Evolutionary conservation across 2,329 filamentous ascomycete species (phyloP).

Genomic region (Ilyonectria destructans): DNA sequence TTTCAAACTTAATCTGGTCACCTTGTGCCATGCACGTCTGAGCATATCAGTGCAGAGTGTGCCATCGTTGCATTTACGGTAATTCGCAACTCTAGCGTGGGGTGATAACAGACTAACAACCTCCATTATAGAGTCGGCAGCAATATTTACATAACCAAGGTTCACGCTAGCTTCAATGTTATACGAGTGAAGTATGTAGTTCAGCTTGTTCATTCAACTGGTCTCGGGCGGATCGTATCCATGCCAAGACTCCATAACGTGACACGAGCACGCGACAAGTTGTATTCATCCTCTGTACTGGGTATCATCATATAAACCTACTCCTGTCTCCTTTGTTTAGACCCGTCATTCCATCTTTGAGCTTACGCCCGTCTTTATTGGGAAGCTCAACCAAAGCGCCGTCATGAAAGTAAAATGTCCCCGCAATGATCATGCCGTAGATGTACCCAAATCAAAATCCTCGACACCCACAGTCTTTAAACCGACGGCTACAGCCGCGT

Average conservation of each 20-base stretch:
- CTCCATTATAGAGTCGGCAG: too few relatives aligned
- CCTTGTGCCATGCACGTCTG: too few relatives aligned
- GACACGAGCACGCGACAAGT: constrained; percentile 2
- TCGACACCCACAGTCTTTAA: background rate
- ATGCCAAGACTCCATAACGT: background rate
- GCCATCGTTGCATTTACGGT: too few relatives aligned
- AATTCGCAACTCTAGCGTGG: too few relatives aligned
- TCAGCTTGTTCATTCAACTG: background rate
- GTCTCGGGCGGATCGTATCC: background rate
- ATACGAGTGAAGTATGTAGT: background rate
- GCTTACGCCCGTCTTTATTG: background rate
- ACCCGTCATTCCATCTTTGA: background rate
- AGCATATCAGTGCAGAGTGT: too few relatives aligned
- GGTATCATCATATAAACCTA: constrained; percentile 13
- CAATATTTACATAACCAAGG: too few relatives aligned
- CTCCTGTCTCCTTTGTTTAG: background rate
- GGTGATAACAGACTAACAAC: too few relatives aligned
- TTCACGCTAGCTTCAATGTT: background rate
- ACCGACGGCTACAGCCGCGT: background rate
- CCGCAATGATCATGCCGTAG: background rate
- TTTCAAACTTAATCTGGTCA: too few relatives aligned
- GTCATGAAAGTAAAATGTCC: constrained; percentile 1
- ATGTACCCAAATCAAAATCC: constrained; percentile 3
- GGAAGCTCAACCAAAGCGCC: background rate
- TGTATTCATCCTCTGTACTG: constrained; percentile 3